phyloP scores from a whole-genome alignment of 108 stramenopile species.

The Cyclostephanos invisitatus region DNA sequence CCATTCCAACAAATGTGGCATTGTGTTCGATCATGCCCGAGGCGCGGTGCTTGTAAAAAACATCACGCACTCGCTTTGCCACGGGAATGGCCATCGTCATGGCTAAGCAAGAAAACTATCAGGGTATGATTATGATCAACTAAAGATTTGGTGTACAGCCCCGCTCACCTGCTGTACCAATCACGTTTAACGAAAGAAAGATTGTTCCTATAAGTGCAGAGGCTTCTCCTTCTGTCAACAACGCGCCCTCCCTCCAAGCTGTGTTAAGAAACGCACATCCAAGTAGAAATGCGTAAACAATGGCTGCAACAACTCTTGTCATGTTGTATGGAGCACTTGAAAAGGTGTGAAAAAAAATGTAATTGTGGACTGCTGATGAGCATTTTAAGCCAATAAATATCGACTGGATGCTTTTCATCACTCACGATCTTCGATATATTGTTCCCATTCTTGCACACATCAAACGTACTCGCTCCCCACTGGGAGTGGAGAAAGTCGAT shows the following conservation, averaged over 20 bases:
- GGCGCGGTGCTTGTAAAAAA: conserved; percentile 71
- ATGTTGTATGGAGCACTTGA: conserved; percentile 66
- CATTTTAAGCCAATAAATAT: neutral
- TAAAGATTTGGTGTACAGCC: conserved; percentile 9
- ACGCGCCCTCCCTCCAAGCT: conserved; percentile 11
- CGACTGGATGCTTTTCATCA: neutral
- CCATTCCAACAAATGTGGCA: conserved; percentile 60
- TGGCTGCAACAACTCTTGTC: conserved; percentile 56
- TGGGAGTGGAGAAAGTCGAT: conserved; percentile 40
- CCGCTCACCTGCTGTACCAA: conserved; percentile 34
- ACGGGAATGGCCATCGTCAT: conserved; percentile 76
- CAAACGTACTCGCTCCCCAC: conserved; percentile 19
- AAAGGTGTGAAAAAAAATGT: neutral
- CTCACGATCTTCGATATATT: conserved; percentile 73
- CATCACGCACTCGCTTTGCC: conserved; percentile 68
- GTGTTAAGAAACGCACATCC: conserved; percentile 58
- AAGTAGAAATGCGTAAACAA: conserved; percentile 62
- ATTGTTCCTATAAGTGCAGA: conserved; percentile 44
- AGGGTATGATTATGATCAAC: conserved; percentile 31
- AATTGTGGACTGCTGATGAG: neutral
- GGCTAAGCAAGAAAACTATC: conserved; percentile 58
- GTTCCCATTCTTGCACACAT: conserved; percentile 39
- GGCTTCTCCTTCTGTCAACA: conserved; percentile 30
- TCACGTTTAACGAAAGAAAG: conserved; percentile 49
- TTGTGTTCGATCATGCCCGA: conserved; percentile 72